Evolutionary conservation across 495 filamentous ascomycete genomes (phyloP).

Genomic region (Penicillium cataractarum): DNA sequence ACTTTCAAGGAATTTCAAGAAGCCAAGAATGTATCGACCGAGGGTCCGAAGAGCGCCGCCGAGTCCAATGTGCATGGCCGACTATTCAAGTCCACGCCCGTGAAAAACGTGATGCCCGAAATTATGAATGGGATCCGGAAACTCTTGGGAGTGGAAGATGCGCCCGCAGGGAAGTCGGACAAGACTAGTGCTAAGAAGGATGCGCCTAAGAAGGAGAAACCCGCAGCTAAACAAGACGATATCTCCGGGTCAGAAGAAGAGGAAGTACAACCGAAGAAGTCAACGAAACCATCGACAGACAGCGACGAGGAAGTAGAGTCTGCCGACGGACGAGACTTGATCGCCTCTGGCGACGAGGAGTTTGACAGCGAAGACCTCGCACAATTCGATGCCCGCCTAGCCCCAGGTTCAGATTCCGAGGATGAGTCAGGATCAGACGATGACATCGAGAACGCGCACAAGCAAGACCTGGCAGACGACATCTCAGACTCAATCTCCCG

Average conservation of each 20-base stretch:
- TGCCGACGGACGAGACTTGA: constrained; percentile 23
- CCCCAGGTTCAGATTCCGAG: constrained; percentile 53
- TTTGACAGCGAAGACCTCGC: constrained; percentile 47
- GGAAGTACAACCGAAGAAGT: constrained; percentile 6
- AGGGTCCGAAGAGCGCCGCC: constrained; percentile 52
- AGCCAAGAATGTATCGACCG: constrained; percentile 35
- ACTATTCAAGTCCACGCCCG: constrained; percentile 74
- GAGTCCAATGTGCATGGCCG: constrained; percentile 77
- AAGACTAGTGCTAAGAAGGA: constrained; percentile 31
- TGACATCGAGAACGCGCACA: constrained; percentile 11
- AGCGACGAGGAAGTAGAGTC: constrained; percentile 22
- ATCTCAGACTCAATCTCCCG: constrained; percentile 40
- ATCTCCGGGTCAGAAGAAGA: constrained; percentile 22
- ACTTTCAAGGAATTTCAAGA: constrained; percentile 46
- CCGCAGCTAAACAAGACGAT: constrained; percentile 15
- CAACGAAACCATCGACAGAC: constrained; percentile 7
- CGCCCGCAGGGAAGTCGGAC: constrained; percentile 33
- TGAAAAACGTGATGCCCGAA: constrained; percentile 67
- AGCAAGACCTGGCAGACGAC: constrained; percentile 16
- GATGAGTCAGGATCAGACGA: constrained; percentile 48
- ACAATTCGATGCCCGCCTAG: constrained; percentile 58
- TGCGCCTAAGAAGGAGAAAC: constrained; percentile 21
- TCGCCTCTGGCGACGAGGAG: constrained; percentile 36
- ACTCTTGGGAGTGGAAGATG: constrained; percentile 60
- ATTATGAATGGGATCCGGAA: constrained; percentile 64